Base-by-base conservation (phyloP, 2,329 filamentous ascomycete genomes). In the Diplodia scrobiculata region DNA sequence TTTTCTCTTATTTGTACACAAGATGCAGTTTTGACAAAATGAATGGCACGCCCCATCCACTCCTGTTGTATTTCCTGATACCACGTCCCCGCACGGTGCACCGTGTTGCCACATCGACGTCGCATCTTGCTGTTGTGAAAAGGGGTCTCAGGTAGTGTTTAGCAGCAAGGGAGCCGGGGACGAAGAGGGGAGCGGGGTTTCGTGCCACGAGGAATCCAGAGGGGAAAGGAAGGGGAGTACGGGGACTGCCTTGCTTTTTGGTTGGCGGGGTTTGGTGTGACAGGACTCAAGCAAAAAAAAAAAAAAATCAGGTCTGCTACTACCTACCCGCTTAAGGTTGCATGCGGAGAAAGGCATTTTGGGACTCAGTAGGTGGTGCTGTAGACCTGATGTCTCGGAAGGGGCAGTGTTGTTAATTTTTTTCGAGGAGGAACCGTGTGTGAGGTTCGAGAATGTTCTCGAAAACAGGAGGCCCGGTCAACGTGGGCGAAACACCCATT, bases 91-190 rank as follows among this genome's bases (percentile, higher is more conserved):
- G 52, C 52, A 14, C 25, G 25, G 52, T 54, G 52, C n/a, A 21
- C 13, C 52, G 52, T 54, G n/a, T 38, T 14, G 52, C 52, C 34
- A 21, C 52, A 13, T 51, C 19, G 2, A 54, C 34, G 52, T 54
- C 34, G 52, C 19, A 54, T 54, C 32, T 36, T 19, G 52, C 29
- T 54, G 52, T 54, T n/a, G 52, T 54, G 52, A n/a, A 38, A 45
- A 45, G n/a, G 41, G 17, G 52, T 54, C 32, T 54, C 34, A n/a
- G 25, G n/a, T 21, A 32, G 7, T 3, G 2, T 36, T 13, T 36
- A 21, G 32, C 29, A 13, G 52, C 52, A 54, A 54, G 52, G 52
- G 52, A 14, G 19, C 11, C 6, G 9, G 5, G 19, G 29, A 34
- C 3, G 19, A 54, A 21, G 19, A 38, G 9, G 17, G 29, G 19